These are phyloP conservation scores for Thermomucor indicae-seudaticae DNA, from an alignment of 371 early-diverging fungal species.

Conservation along the genomic window DNA sequence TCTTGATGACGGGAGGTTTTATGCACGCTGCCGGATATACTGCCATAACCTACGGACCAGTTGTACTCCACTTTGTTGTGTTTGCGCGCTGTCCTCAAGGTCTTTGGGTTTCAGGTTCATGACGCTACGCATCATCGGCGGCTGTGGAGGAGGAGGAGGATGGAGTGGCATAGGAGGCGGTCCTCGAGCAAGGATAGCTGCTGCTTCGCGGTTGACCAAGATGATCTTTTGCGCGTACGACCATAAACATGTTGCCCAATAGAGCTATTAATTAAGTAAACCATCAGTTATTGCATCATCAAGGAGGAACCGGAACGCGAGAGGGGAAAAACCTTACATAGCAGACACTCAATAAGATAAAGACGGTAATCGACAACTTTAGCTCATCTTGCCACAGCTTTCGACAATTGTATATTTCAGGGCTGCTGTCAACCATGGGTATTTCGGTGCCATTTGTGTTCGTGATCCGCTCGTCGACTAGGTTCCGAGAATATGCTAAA, in stretches of 20 bases:
- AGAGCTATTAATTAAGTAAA: conserved; percentile 11
- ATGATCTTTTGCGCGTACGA: conserved; percentile 32
- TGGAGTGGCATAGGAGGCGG: too few species aligned
- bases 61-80: too few species aligned
- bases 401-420: conserved; percentile 35
- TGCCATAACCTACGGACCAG: too few species aligned
- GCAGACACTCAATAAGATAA: conserved; percentile 20
- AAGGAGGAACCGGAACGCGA: not conserved
- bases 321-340: conserved; percentile 21
- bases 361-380: conserved; percentile 26
- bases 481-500: conserved; percentile 6
- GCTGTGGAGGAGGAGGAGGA: conserved; percentile 1
- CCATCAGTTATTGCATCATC: not conserved
- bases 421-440: not conserved
- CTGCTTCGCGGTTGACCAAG: conserved; percentile 2
- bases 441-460: not conserved
- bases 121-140: not conserved
- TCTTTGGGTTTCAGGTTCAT: conserved; percentile 5
- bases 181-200: conserved; percentile 1
- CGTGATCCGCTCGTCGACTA: conserved; percentile 3
- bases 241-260: conserved; percentile 36
- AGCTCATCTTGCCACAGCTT: conserved; percentile 40
- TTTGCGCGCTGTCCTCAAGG: too few species aligned
- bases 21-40: too few species aligned
- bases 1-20: too few species aligned